phyloP scores from a whole-genome alignment of 306 rosid genomes.

The Citrullus mucosospermus region DNA sequence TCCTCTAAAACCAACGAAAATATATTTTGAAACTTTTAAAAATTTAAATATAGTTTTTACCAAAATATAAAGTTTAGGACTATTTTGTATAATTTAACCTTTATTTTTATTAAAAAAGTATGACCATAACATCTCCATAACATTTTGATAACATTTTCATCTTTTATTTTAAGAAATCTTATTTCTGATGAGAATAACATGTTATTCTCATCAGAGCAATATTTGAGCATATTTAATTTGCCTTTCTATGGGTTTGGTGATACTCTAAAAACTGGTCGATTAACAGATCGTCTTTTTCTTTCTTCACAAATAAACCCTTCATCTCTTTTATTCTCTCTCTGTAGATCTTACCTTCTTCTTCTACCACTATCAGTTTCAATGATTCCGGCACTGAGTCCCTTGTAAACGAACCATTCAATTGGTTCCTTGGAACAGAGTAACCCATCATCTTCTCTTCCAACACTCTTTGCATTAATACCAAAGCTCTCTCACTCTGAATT shows the following conservation, averaged over 20 bases:
- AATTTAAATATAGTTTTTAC: no score
- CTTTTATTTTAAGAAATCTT: no score
- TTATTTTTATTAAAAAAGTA: no score
- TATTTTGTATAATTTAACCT: no score
- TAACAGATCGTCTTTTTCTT: background rate
- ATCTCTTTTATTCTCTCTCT: slow-evolving; percentile 21
- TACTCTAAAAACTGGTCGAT: slow-evolving; percentile 6
- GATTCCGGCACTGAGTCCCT: slow-evolving; percentile 22
- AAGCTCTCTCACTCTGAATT: slow-evolving; percentile 8
- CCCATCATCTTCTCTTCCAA: slow-evolving; percentile 31
- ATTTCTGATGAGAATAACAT: no score
- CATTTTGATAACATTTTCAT: no score
- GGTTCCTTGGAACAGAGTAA: slow-evolving; percentile 14
- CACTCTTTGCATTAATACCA: slow-evolving; percentile 17
- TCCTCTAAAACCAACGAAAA: no score
- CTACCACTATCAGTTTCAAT: slow-evolving; percentile 11
- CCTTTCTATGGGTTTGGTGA: background rate
- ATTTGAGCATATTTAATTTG: no score
- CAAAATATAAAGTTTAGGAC: no score
- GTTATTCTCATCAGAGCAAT: no score
- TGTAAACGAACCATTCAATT: slow-evolving; percentile 21
- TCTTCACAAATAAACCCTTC: slow-evolving; percentile 15
- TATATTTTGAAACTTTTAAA: no score
- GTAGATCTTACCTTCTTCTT: slow-evolving; percentile 22
- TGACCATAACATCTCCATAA: no score